Evolutionary conservation across 495 filamentous ascomycete genomes (phyloP).

Genomic region (Aspergillus hancockii): DNA sequence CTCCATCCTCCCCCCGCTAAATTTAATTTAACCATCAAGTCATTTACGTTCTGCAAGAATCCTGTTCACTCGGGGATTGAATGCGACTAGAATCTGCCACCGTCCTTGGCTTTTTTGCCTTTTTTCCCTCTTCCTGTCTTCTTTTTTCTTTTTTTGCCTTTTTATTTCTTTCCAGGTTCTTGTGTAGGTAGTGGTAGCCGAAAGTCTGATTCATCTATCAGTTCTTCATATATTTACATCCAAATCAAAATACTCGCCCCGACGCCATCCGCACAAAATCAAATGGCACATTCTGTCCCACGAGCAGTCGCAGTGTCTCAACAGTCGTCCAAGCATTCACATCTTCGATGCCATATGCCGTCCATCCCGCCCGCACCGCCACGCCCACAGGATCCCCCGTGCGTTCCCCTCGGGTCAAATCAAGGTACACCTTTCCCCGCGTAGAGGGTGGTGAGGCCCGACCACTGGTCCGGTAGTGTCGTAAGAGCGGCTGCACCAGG

Average conservation of each 20-base stretch:
- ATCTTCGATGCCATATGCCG: slow-evolving; percentile 75
- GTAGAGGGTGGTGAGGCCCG: slow-evolving; percentile 48
- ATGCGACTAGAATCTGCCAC: background rate
- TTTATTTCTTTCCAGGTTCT: background rate
- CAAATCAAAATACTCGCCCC: slow-evolving; percentile 64
- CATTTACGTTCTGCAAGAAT: background rate
- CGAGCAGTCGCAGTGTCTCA: slow-evolving; percentile 72
- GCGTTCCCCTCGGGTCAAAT: slow-evolving; percentile 69
- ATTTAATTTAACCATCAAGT: background rate
- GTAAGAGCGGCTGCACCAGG: slow-evolving; percentile 75
- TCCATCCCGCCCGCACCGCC: slow-evolving; percentile 71
- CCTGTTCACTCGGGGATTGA: background rate
- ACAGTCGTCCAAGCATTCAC: slow-evolving; percentile 81
- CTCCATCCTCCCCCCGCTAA: background rate
- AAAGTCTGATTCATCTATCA: slow-evolving; percentile 14
- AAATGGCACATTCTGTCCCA: slow-evolving; percentile 83
- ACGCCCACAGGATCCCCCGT: slow-evolving; percentile 68
- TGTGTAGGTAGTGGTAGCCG: no score
- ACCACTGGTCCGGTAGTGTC: slow-evolving; percentile 56
- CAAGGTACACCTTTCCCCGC: slow-evolving; percentile 74
- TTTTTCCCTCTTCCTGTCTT: slow-evolving; percentile 6
- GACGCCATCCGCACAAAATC: slow-evolving; percentile 81
- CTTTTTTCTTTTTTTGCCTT: slow-evolving; percentile 5
- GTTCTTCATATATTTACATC: slow-evolving; percentile 5
- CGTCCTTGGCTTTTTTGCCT: slow-evolving; percentile 1